Base-by-base conservation (phyloP, 805 yeast genomes). In the Wickerhamia fluorescens region DNA sequence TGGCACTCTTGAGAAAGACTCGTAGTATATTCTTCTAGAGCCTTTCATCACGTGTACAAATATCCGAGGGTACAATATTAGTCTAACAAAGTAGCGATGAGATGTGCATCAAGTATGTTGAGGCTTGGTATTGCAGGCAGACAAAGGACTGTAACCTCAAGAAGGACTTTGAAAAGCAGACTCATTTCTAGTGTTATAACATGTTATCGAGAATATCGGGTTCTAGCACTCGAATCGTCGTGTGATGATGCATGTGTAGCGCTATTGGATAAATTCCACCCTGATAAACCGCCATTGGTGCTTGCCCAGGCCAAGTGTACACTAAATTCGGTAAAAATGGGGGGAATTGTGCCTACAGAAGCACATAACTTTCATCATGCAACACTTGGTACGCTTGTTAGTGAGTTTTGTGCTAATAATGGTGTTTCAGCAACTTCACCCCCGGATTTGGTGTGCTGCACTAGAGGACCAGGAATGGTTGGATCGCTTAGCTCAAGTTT, bases 181-280 rank as follows among this genome's bases (percentile, higher is more conserved):
- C n/a, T n/a, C n/a, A n/a, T n/a, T n/a, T n/a, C n/a, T n/a, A n/a
- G n/a, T n/a, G n/a, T n/a, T n/a, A n/a, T n/a, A n/a, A n/a, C n/a
- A n/a, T n/a, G n/a, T n/a, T n/a, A n/a, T n/a, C 45, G 75, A 25
- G 14, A 34, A 4, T 85, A 83, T 49, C 66, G 65, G 24, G 92
- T 88, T 0, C 58, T 92, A 14, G 92, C 96, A 0, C 74, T 92
- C 9, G 98, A 92, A 49, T 75, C 94, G 0, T 85, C 96, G 0
- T 92, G 98, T 49, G 98, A 92, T 53, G 98, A 92, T 53, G 73
- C 96, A 0, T 87, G 96, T 42, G 89, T 87, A 2, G 83, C 95
- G 0, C 57, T 89, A 6, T 49, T 88, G 3, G 78, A 78, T 22
- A 61, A 87, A 29, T 35, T 28, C 6, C 41, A 45, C 1, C 37